These are phyloP conservation scores for Lachnellula cervina DNA, from an alignment of 2,329 filamentous ascomycete genomes.

Conservation along the genomic window DNA sequence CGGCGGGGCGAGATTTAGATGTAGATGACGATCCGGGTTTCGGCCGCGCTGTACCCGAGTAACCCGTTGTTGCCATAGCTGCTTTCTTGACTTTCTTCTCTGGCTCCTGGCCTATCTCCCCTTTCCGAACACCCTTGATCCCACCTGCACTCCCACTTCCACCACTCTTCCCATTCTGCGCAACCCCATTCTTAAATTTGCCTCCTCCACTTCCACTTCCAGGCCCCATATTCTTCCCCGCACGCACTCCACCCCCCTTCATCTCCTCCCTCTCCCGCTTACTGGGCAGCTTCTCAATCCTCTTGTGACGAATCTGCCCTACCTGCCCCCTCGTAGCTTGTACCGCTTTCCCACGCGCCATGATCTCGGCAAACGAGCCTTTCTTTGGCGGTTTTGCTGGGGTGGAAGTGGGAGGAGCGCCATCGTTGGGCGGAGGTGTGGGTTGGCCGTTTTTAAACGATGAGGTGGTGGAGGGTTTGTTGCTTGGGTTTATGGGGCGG, in stretches of 20 bases:
- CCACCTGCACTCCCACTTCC: slow-evolving; percentile 9
- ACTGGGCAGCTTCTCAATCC: slow-evolving; percentile 57
- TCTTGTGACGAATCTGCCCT: slow-evolving; percentile 71
- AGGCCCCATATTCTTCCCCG: slow-evolving; percentile 25
- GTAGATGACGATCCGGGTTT: slow-evolving; percentile 38
- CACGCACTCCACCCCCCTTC: slow-evolving; percentile 21
- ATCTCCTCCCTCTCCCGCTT: slow-evolving; percentile 43
- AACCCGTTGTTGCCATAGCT: slow-evolving; percentile 57
- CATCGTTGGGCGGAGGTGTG: slow-evolving; percentile 19
- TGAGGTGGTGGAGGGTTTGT: slow-evolving; percentile 5
- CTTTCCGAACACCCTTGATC: slow-evolving; percentile 23
- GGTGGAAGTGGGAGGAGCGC: slow-evolving; percentile 8
- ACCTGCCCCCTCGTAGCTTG: slow-evolving; percentile 55
- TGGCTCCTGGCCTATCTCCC: slow-evolving; percentile 28
- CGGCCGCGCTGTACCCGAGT: slow-evolving; percentile 60
- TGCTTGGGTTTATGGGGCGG: slow-evolving; percentile 13
- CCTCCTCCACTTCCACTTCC: slow-evolving; percentile 6
- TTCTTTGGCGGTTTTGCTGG: slow-evolving; percentile 53
- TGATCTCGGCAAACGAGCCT: slow-evolving; percentile 68
- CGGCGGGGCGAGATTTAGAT: slow-evolving; percentile 22
- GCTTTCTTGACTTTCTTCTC: slow-evolving; percentile 60
- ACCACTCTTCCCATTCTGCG: slow-evolving; percentile 3
- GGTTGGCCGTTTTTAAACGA: slow-evolving; percentile 25
- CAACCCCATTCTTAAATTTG: slow-evolving; percentile 21
- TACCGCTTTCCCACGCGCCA: slow-evolving; percentile 65